Evolutionary conservation across 2,329 filamentous ascomycete genomes (phyloP).

Genomic region (Fusarium nisikadoi): DNA sequence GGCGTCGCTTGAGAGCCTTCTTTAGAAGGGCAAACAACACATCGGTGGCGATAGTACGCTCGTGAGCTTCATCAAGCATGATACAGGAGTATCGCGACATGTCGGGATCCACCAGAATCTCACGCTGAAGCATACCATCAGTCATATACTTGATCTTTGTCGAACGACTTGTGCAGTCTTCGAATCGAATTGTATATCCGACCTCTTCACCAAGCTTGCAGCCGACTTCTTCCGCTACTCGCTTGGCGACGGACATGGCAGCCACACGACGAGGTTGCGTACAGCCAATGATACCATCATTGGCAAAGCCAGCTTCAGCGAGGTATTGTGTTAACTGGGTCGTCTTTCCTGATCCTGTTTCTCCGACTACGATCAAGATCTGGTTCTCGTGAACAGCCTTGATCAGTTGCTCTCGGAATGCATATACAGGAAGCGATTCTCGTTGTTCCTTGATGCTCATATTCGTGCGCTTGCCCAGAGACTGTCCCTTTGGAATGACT

Average conservation of each 20-base stretch:
- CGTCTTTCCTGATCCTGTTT: slow-evolving; percentile 97
- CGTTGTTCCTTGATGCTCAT: slow-evolving; percentile 96
- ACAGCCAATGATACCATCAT: slow-evolving; percentile 90
- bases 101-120: slow-evolving; percentile 92
- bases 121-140: slow-evolving; percentile 96
- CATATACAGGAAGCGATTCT: slow-evolving; percentile 87
- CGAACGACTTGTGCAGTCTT: slow-evolving; percentile 86
- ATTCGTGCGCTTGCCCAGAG: slow-evolving; percentile 85
- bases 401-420: slow-evolving; percentile 87
- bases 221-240: slow-evolving; percentile 95
- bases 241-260: slow-evolving; percentile 96
- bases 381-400: slow-evolving; percentile 90
- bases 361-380: slow-evolving; percentile 93
- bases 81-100: slow-evolving; percentile 92
- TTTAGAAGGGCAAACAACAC: slow-evolving; percentile 94
- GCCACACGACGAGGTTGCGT: slow-evolving; percentile 97
- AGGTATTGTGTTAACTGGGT: slow-evolving; percentile 96
- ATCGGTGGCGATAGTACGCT: slow-evolving; percentile 95
- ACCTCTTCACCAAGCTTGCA: slow-evolving; percentile 92
- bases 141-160: slow-evolving; percentile 99
- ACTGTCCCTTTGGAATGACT: slow-evolving; percentile 80
- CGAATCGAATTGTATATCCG: slow-evolving; percentile 97
- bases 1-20: slow-evolving; percentile 86
- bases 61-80: slow-evolving; percentile 98
- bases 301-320: slow-evolving; percentile 89